phyloP scores from a whole-genome alignment of 441 rosid species.

The Populus hybrid region DNA sequence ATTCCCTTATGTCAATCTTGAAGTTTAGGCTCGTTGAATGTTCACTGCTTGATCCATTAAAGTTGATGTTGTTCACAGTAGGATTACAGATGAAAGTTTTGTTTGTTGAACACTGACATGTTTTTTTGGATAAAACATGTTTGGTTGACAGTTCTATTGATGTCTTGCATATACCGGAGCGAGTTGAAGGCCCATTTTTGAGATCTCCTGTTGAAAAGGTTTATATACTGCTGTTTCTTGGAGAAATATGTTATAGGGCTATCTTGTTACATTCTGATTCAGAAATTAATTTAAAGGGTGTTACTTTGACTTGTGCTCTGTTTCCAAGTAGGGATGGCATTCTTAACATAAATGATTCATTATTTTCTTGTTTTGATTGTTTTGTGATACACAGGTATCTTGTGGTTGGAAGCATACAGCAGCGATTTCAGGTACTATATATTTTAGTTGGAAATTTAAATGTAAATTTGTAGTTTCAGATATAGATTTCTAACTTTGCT shows the following conservation, averaged over 20 bases:
- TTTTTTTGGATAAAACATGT: not conserved
- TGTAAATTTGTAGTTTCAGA: not conserved
- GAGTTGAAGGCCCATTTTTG: constrained; percentile 71
- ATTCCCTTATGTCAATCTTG: not conserved
- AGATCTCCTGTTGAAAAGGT: constrained; percentile 66
- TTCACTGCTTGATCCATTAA: constrained; percentile 6
- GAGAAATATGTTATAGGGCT: not conserved
- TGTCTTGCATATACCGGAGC: constrained; percentile 65
- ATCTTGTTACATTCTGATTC: not conserved
- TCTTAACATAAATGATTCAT: no score
- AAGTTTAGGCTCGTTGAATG: constrained; percentile 10
- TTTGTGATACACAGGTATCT: constrained; percentile 44
- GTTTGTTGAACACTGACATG: not conserved
- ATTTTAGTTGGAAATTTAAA: not conserved
- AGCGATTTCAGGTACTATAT: constrained; percentile 60
- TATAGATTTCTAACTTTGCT: not conserved
- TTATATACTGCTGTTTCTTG: constrained; percentile 8
- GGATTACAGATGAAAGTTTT: not conserved
- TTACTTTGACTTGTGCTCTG: constrained; percentile 4
- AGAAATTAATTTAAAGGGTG: not conserved
- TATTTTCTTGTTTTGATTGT: no score
- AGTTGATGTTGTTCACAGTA: not conserved
- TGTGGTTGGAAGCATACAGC: constrained; percentile 88
- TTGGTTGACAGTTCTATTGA: constrained; percentile 52
- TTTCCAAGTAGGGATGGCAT: not conserved